Evolutionary conservation across 768 basidiomycete genomes (phyloP).

Genomic region (Panaeolus cyanescens): DNA sequence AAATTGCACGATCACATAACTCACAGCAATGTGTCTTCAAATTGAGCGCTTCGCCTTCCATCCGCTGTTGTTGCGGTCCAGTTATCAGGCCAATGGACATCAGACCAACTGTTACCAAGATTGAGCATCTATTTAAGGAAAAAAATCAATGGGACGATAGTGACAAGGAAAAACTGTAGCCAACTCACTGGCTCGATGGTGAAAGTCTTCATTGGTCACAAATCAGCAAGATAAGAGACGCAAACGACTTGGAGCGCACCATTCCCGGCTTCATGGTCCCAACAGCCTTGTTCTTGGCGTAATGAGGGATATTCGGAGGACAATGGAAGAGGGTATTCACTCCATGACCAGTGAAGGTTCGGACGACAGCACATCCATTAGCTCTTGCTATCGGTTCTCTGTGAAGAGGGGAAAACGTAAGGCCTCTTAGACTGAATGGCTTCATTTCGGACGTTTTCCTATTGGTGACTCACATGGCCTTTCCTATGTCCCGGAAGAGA

Average conservation of each 20-base stretch:
- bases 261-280: conserved; percentile 94
- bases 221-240: neutral
- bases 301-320: conserved; percentile 90
- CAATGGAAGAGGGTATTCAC: conserved; percentile 86
- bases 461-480: conserved; percentile 66
- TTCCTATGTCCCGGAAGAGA: conserved; percentile 86
- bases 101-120: conserved; percentile 74
- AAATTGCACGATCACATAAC: conserved; percentile 29
- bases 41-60: conserved; percentile 91
- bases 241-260: conserved; percentile 46
- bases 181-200: conserved; percentile 74
- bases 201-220: conserved; percentile 45
- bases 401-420: conserved; percentile 1
- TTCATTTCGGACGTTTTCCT: neutral
- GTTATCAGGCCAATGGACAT: conserved; percentile 89
- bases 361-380: conserved; percentile 87
- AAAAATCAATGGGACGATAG: conserved; percentile 6
- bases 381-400: conserved; percentile 86
- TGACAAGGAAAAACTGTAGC: conserved; percentile 8
- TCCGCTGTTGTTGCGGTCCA: conserved; percentile 96
- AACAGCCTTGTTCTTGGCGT: conserved; percentile 90
- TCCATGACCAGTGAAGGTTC: conserved; percentile 91
- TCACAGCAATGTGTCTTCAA: conserved; percentile 95
- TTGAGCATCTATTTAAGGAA: conserved; percentile 80
- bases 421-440: neutral